Percentiles rank a stretch among this genome's conserved stretches.
Conservation (phyloP, 163 green algal genomes). For the Chlamydomonas reinhardtii region DNA sequence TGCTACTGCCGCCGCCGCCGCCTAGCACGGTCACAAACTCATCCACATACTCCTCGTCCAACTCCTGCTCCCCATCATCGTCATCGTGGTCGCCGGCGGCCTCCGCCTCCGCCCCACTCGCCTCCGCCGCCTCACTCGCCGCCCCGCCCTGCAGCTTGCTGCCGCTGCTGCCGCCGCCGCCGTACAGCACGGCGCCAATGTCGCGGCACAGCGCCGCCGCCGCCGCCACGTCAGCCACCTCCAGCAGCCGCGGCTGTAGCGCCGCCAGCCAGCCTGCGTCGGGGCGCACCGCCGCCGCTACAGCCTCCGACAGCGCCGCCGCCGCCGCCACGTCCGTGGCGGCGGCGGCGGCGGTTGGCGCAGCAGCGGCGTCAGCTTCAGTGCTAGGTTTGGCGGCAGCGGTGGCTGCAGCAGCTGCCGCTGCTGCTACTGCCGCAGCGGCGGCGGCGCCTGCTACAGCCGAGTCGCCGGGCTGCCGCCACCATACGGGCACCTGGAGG, state of each 20-base stretch:
- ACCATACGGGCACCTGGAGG: slow-evolving; percentile 10
- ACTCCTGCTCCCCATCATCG: too few relatives aligned
- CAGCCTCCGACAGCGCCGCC: neutral
- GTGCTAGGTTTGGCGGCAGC: neutral
- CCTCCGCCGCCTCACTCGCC: too few relatives aligned
- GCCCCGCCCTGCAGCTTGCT: neutral
- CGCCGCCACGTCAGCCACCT: slow-evolving; percentile 19
- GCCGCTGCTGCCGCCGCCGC: neutral
- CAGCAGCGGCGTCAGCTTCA: too few relatives aligned
- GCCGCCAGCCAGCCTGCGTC: neutral
- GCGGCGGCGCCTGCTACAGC: neutral
- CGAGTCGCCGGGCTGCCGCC: slow-evolving; percentile 7
- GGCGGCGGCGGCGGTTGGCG: too few relatives aligned
- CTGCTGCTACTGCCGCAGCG: neutral
- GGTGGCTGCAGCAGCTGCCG: neutral
- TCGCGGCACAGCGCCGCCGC: slow-evolving; percentile 23
- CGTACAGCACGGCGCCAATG: neutral
- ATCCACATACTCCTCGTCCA: neutral
- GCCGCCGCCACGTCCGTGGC: neutral
- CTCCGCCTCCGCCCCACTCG: too few relatives aligned
- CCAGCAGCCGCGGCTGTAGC: slow-evolving; percentile 16
- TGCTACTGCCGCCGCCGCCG: neutral
- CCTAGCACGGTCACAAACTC: neutral
- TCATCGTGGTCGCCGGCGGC: too few relatives aligned
- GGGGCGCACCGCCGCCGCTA: slow-evolving; percentile 6